Percentiles rank a stretch among this genome's conserved stretches.
These are phyloP conservation scores for Hamiltosporidium tvaerminnensis DNA, from an alignment of 371 early-diverging fungal species.

Conservation along the genomic window DNA sequence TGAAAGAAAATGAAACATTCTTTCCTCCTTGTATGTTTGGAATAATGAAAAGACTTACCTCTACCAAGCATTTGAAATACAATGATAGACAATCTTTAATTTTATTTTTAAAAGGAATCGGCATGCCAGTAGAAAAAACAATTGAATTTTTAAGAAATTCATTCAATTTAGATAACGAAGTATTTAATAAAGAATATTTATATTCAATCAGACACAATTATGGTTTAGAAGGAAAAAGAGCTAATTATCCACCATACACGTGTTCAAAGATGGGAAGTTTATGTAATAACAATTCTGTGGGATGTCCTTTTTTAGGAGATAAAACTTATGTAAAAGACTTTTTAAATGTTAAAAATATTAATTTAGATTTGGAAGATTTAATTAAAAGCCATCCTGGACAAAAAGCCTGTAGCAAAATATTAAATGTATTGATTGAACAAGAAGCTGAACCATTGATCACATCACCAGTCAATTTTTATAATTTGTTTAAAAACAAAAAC, in stretches of 20 bases:
- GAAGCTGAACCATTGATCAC: too few species aligned
- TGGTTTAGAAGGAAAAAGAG: conserved; percentile 82
- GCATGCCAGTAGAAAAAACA: conserved; percentile 38
- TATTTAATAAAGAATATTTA: conserved; percentile 72
- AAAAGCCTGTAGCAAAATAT: too few species aligned
- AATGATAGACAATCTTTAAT: conserved; percentile 44
- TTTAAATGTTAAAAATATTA: background rate
- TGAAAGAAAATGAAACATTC: conserved; percentile 12
- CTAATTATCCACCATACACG: conserved; percentile 70
- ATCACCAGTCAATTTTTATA: too few species aligned
- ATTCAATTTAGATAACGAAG: conserved; percentile 61
- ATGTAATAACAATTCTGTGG: background rate
- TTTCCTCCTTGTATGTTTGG: conserved; percentile 47
- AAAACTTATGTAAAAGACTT: background rate
- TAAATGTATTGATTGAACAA: too few species aligned
- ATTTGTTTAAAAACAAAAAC: too few species aligned
- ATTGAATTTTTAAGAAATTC: conserved; percentile 34
- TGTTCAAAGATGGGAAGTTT: conserved; percentile 61
- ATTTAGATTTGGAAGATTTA: too few species aligned
- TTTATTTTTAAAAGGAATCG: conserved; percentile 48
- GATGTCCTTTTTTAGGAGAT: background rate
- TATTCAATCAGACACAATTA: conserved; percentile 91
- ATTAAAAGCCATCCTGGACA: too few species aligned
- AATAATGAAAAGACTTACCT: conserved; percentile 30
- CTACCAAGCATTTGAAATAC: conserved; percentile 45